These are phyloP conservation scores for Aureobasidium sp. DNA, from an alignment of 2,329 filamentous ascomycete genomes.

Conservation along the genomic window DNA sequence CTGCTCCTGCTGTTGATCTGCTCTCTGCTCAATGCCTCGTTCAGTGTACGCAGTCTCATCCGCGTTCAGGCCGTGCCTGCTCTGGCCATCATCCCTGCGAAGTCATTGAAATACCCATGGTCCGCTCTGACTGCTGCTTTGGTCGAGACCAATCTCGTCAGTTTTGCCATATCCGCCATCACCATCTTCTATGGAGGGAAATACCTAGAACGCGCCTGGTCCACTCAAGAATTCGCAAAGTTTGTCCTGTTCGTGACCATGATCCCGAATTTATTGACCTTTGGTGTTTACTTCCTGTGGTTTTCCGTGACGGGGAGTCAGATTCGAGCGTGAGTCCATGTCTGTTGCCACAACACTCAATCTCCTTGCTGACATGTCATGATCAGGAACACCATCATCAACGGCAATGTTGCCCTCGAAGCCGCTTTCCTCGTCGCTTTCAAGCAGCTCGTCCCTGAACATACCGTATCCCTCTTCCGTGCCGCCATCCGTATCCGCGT, in stretches of 20 bases:
- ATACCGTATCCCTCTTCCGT: constrained; percentile 89
- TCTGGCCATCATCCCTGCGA: constrained; percentile 74
- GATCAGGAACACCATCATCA: constrained; percentile 63
- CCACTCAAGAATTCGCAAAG: constrained; percentile 81
- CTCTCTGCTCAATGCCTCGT: constrained; percentile 69
- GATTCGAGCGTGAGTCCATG: constrained; percentile 10
- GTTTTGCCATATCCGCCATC: constrained; percentile 63
- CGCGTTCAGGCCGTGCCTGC: constrained; percentile 47
- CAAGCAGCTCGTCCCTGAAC: constrained; percentile 93
- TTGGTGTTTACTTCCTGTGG: constrained; percentile 64
- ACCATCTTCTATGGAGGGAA: constrained; percentile 87
- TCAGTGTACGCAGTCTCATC: constrained; percentile 28
- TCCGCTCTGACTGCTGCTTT: constrained; percentile 78
- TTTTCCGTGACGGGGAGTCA: constrained; percentile 57
- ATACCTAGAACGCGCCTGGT: constrained; percentile 95
- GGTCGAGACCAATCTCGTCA: constrained; percentile 90
- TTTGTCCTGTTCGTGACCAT: constrained; percentile 71
- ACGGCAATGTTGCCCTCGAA: constrained; percentile 81
- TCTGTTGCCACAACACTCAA: background rate
- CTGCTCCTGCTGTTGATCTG: constrained; percentile 67
- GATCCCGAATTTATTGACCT: constrained; percentile 70
- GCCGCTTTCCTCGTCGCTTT: constrained; percentile 93
- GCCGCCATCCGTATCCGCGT: constrained; percentile 85
- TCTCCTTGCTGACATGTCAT: background rate
- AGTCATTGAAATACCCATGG: constrained; percentile 86